Evolutionary conservation across 1,284 basidiomycete genomes (phyloP).

Genomic region (Neonothopanus nambi): DNA sequence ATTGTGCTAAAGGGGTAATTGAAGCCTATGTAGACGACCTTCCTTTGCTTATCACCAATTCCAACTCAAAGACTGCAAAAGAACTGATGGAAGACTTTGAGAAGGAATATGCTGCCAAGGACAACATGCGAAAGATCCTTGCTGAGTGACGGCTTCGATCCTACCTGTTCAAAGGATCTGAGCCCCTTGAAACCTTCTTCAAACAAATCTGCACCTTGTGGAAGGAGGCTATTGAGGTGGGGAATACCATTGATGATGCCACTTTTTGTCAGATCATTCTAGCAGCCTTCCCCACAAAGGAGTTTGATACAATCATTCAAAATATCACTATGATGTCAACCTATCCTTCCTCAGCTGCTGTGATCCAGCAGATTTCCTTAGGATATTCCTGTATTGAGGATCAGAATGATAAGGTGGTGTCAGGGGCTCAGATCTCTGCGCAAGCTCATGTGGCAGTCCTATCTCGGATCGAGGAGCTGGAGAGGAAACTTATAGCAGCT

Average conservation of each 20-base stretch:
- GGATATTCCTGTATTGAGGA: neutral
- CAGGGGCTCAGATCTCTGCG: neutral
- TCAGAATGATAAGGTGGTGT: neutral
- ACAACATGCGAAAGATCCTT: neutral
- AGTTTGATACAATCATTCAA: conserved; percentile 11
- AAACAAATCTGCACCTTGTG: neutral
- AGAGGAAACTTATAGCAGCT: neutral
- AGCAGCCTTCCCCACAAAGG: conserved; percentile 1
- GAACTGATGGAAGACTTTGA: neutral
- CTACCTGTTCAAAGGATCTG: neutral
- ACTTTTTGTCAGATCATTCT: conserved; percentile 1
- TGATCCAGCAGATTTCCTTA: conserved; percentile 10
- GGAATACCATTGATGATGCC: neutral
- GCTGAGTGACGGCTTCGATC: neutral
- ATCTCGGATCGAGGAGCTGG: neutral
- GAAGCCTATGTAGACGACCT: neutral
- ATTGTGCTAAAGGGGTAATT: conserved; percentile 2
- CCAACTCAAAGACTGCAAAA: neutral
- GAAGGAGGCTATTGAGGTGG: conserved; percentile 9
- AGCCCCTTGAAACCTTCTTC: neutral
- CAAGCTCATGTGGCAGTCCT: neutral
- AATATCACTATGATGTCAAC: neutral
- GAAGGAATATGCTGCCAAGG: neutral
- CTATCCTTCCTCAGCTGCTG: neutral
- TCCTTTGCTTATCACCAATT: neutral